Base-by-base conservation (phyloP, 768 basidiomycete genomes). In the Lactifluus volemus region DNA sequence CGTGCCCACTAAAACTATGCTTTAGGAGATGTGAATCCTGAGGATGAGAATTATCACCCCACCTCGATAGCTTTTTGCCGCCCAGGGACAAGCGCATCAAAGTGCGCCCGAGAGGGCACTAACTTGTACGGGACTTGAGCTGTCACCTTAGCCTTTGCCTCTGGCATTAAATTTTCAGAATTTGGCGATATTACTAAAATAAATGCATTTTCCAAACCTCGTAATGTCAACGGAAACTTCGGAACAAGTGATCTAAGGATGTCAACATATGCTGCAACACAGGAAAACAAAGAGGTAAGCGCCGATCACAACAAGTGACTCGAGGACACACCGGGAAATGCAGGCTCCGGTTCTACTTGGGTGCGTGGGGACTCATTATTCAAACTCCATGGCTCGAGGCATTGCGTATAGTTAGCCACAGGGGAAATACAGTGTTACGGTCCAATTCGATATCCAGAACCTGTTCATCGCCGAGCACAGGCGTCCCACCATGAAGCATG, bases 31-130 rank as follows among this genome's bases (percentile, higher is more conserved):
- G 51, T 41, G 49, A 41, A n/a, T 25, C 2, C 8, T 50, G 41
- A 47, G 14, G 19, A 25, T 25, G 25, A 34, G 32, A 34, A 42
- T n/a, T 59, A 15, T 34, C 30, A 66, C 76, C 38, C 41, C 34
- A 79, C 79, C 72, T 80, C 80, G 4, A 81, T 72, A 1, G 79
- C 78, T 65, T 80, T 80, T 47, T 77, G 73, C 45, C 77, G 75
- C 36, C 79, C 79, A 49, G 71, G 71, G 4, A 75, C 67, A 21
- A 81, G 68, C 14, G 66, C 65, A 6, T 70, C 67, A 6, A 79
- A 67, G 4, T 77, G 75, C 9, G 68, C 65, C 2, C 73, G 72
- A 7, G 67, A 70, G 12, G 74, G 55, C 5, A 72, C 73, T 41
- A 78, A 67, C 47, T 70, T 75, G 60, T 80, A 81, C 2, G 78